phyloP scores from a whole-genome alignment of 306 rosid species.

The Pachyrhizus erosus region DNA sequence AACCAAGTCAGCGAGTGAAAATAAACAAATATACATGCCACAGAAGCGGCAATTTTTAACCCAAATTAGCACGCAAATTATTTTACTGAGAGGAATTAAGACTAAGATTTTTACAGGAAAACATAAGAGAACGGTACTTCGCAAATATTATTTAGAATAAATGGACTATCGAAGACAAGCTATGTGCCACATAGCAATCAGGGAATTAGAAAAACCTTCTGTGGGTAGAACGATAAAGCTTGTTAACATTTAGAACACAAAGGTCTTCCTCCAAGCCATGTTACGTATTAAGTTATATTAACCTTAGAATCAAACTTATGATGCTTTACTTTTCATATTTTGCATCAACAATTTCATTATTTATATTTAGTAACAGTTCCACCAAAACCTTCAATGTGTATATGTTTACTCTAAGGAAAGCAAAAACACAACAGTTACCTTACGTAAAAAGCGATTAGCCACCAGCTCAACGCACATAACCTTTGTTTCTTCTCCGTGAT shows the following conservation, averaged over 20 bases:
- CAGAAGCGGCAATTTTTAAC: not conserved
- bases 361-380: not conserved
- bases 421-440: slow-evolving; percentile 57
- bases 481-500: slow-evolving; percentile 60
- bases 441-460: slow-evolving; percentile 94
- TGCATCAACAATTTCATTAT: not conserved
- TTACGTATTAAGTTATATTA: not conserved
- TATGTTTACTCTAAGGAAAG: not conserved
- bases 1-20: slow-evolving; percentile 12
- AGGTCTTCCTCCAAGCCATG: slow-evolving; percentile 1
- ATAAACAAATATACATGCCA: not conserved
- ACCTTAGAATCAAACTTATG: slow-evolving; percentile 4
- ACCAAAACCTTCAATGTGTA: slow-evolving; percentile 7
- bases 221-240: not conserved
- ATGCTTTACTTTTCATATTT: slow-evolving; percentile 21
- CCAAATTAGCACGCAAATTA: not conserved
- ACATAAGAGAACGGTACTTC: not conserved
- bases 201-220: not conserved
- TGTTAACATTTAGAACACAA: slow-evolving; percentile 1
- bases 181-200: not conserved
- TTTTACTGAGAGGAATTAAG: not conserved
- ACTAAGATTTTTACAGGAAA: not conserved
- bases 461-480: slow-evolving; percentile 90
- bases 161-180: not conserved
- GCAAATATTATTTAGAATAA: not conserved